phyloP scores from a whole-genome alignment of 1,139 yeast species.

The Pichia sp. region DNA sequence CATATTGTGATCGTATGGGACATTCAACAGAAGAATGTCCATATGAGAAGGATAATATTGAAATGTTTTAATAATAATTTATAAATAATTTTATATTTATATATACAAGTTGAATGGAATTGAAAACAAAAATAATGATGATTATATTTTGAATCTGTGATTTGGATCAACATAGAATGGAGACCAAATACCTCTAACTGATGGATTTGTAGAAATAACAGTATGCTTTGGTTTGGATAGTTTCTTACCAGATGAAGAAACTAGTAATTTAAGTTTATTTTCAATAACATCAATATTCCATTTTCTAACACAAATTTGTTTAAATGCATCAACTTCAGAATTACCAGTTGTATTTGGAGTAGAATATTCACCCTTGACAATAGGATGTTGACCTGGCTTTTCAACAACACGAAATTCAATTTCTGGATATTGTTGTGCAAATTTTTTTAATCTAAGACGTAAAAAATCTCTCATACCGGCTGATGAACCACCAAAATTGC shows the following conservation, averaged over 20 bases:
- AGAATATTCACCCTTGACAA: conserved; percentile 60
- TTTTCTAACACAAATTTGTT: conserved; percentile 56
- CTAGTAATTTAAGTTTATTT: conserved; percentile 47
- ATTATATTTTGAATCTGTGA: conserved; percentile 58
- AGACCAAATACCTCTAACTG: conserved; percentile 97
- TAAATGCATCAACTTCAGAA: conserved; percentile 21
- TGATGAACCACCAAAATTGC: conserved; percentile 96
- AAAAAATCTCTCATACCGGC: conserved; percentile 72
- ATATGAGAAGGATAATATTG: conserved; percentile 49
- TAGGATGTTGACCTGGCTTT: conserved; percentile 74
- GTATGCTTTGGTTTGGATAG: conserved; percentile 60
- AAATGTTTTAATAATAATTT: conserved; percentile 6
- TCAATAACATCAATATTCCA: conserved; percentile 46
- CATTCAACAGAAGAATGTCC: conserved; percentile 88
- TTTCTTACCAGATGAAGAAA: conserved; percentile 55
- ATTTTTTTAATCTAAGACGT: conserved; percentile 44
- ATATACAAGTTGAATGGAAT: neutral
- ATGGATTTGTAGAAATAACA: conserved; percentile 71
- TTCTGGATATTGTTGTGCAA: conserved; percentile 57
- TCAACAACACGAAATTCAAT: conserved; percentile 66
- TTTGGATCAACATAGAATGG: conserved; percentile 79
- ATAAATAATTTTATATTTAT: neutral
- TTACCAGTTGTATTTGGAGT: conserved; percentile 6
- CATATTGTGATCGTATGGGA: conserved; percentile 84
- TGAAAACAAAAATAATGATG: neutral